Evolutionary conservation across 441 rosid genomes (phyloP), one percentile per base, ranked within the genome.

Genomic region (Mallotus repandus): DNA sequence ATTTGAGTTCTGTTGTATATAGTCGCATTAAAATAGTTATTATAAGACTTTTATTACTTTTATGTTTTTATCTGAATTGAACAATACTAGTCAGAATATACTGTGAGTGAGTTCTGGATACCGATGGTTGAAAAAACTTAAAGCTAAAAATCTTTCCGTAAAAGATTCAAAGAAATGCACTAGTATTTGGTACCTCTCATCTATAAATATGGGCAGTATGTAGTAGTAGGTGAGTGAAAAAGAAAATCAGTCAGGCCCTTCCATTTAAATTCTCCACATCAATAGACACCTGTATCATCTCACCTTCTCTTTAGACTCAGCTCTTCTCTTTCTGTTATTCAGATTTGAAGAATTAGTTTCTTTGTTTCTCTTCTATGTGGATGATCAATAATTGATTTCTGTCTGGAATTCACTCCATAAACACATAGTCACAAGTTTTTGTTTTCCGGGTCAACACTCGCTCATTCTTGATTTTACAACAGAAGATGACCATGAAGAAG

Each of bases 401-500:
- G 25, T 9, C 9, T 29, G 41, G 48, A 35, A 5, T 38, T 68
- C 29, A 18, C 21, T 55, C 38, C 19, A 18, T 15, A 58, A 25
- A 32, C 29, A 18, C 35, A 13, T 9, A 52, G 21, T 4, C 9
- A 2, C 43, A 21, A 38, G 61, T 19, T 55, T 54, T 21, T 13
- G 32, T 35, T 35, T 29, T 61, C 43, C 16, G 29, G 22, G 52
- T 65, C 29, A 29, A 12, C 2, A 32, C 38, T 32, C 43, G 43
- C 3, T 29, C 29, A 4, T 45, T 18, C 50, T n/a, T 43, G 50
- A n/a, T 43, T 49, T 10, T 12, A 18, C 38, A 61, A 19, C 65
- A 58, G 66, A 70, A 58, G 66, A 83, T 85, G 87, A 73, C 79
- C 1, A 70, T 74, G 81, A 88, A 79, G 82, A 88, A 85, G 70